Evolutionary conservation across 176 grass and related monocot species (phyloP).

Genomic region (Eremochloa ophiuroides): DNA sequence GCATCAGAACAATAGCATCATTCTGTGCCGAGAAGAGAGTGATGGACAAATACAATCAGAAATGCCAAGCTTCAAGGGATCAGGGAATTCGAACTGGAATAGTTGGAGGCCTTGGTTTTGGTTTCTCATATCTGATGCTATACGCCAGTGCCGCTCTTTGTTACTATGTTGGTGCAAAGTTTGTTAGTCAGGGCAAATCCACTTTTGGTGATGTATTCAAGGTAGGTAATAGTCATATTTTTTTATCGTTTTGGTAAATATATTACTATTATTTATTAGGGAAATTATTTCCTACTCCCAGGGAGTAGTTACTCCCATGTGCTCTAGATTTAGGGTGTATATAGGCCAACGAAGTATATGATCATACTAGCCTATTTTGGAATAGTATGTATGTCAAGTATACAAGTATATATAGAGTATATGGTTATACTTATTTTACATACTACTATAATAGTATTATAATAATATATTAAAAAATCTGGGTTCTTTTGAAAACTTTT

Average conservation of each 20-base stretch:
- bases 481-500: no score
- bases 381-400: no score
- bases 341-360: no score
- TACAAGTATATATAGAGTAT: no score
- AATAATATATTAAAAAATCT: no score
- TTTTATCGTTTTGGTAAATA: background rate
- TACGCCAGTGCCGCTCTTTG: slow-evolving; percentile 17
- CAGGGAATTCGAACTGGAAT: slow-evolving; percentile 47
- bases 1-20: slow-evolving; percentile 76
- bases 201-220: slow-evolving; percentile 37
- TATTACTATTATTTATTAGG: no score
- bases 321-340: no score
- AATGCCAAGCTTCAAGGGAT: slow-evolving; percentile 29
- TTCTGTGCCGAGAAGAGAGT: slow-evolving; percentile 63
- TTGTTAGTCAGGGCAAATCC: slow-evolving; percentile 25
- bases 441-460: no score
- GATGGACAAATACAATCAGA: slow-evolving; percentile 26
- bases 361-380: no score
- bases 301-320: no score
- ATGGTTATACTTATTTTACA: no score
- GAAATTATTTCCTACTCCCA: no score
- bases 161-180: slow-evolving; percentile 42
- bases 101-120: slow-evolving; percentile 44
- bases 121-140: slow-evolving; percentile 41
- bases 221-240: background rate